Evolutionary conservation across 352 stramenopile species (phyloP).

Genomic region (Pilasporangium apinafurcum): DNA sequence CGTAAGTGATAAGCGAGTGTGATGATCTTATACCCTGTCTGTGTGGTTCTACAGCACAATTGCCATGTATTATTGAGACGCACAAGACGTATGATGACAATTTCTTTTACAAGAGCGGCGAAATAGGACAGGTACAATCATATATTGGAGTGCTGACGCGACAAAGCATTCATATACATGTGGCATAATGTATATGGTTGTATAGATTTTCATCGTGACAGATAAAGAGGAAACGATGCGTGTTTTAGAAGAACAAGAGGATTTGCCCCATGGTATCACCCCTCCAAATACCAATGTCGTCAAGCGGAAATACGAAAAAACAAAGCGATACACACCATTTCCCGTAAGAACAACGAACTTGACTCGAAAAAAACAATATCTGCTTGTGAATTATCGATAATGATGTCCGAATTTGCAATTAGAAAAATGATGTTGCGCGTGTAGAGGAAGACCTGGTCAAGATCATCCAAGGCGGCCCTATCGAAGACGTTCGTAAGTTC

Average conservation of each 20-base stretch:
- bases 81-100: constrained; percentile 89
- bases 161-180: no score
- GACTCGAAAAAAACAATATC: no score
- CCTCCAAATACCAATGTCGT: constrained; percentile 83
- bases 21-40: neutral
- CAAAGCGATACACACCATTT: constrained; percentile 74
- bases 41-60: constrained; percentile 39
- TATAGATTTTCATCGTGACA: constrained; percentile 77
- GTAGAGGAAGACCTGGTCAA: constrained; percentile 83
- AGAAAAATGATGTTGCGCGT: constrained; percentile 79
- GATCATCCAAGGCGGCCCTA: constrained; percentile 61
- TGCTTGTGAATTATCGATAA: neutral
- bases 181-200: neutral
- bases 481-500: constrained; percentile 74
- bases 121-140: constrained; percentile 66
- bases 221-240: constrained; percentile 71
- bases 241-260: constrained; percentile 52
- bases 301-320: constrained; percentile 87
- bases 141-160: no score
- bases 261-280: constrained; percentile 68
- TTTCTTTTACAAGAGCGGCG: constrained; percentile 85
- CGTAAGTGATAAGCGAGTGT: neutral
- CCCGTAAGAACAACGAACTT: constrained; percentile 28
- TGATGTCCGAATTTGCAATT: neutral
- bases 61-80: constrained; percentile 81